phyloP scores from a whole-genome alignment of 441 rosid species.

The Cnidoscolus chayamansa region DNA sequence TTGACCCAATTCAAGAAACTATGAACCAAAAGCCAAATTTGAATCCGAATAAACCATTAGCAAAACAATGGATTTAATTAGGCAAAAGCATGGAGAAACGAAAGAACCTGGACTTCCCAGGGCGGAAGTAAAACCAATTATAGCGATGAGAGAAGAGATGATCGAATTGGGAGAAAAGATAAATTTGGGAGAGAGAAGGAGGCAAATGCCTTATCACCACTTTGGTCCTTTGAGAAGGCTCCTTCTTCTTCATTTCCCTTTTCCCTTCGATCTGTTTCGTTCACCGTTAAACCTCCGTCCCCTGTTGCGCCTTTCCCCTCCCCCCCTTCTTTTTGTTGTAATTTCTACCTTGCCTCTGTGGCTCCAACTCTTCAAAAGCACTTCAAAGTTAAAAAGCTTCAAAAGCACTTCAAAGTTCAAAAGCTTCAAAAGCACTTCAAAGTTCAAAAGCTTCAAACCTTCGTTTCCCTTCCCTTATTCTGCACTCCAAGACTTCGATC shows the following conservation, averaged over 20 bases:
- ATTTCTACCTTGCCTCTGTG: too few relatives aligned
- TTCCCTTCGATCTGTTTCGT: background rate
- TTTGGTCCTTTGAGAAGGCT: slow-evolving; percentile 44
- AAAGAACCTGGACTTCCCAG: slow-evolving; percentile 40
- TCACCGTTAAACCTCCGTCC: too few relatives aligned
- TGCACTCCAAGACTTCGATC: too few relatives aligned
- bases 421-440: too few relatives aligned
- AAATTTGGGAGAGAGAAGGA: slow-evolving; percentile 53
- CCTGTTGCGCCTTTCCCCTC: too few relatives aligned
- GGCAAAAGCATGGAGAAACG: background rate
- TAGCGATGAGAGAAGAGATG: slow-evolving; percentile 51
- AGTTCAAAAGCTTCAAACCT: background rate
- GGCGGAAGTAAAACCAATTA: slow-evolving; percentile 47
- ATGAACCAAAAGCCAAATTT: background rate
- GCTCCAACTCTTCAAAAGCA: too few relatives aligned
- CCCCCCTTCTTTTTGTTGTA: too few relatives aligned
- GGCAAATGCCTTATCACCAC: slow-evolving; percentile 44
- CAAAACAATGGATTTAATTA: background rate
- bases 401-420: too few relatives aligned
- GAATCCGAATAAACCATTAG: background rate
- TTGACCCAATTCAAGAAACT: background rate
- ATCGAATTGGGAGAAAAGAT: slow-evolving; percentile 50
- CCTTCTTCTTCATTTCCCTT: slow-evolving; percentile 43
- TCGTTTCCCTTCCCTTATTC: background rate
- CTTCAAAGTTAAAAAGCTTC: too few relatives aligned